These are phyloP conservation scores for Didymella lethalis DNA, from an alignment of 2,329 filamentous ascomycete species.

Conservation along the genomic window DNA sequence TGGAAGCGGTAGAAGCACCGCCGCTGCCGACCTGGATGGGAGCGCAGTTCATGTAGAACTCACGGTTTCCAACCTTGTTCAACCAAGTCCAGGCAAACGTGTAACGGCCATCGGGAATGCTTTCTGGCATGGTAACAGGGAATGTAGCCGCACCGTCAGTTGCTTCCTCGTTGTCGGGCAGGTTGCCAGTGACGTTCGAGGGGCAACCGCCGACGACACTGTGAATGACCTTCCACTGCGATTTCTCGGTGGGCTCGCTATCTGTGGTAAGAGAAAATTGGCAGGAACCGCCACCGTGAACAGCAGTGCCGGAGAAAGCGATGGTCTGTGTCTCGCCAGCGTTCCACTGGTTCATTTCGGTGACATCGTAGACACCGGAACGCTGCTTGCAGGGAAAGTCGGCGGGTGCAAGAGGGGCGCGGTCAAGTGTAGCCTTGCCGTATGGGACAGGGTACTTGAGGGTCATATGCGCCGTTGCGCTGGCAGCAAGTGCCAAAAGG, in stretches of 20 bases:
- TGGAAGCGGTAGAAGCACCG: conserved; percentile 45
- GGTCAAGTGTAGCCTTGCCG: conserved; percentile 58
- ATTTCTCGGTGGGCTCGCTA: conserved; percentile 64
- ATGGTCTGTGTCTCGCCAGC: conserved; percentile 60
- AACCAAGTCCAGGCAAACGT: conserved; percentile 94
- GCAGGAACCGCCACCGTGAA: conserved; percentile 91
- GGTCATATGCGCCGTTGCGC: conserved; percentile 77
- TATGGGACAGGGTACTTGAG: conserved; percentile 75
- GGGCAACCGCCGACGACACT: conserved; percentile 89
- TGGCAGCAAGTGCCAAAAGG: conserved; percentile 63
- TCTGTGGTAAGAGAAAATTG: conserved; percentile 89
- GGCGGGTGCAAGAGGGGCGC: conserved; percentile 67
- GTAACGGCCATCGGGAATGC: conserved; percentile 76
- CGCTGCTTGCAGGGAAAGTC: conserved; percentile 86
- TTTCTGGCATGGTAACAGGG: conserved; percentile 73
- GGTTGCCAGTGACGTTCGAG: conserved; percentile 60
- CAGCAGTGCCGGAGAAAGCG: conserved; percentile 60
- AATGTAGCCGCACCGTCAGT: conserved; percentile 69
- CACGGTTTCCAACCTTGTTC: conserved; percentile 89
- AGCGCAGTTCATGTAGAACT: conserved; percentile 98
- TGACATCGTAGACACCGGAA: conserved; percentile 60
- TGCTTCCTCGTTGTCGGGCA: not conserved
- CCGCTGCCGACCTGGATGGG: conserved; percentile 70
- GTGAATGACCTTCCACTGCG: conserved; percentile 87
- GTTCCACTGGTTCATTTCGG: conserved; percentile 64